These are phyloP conservation scores for Astrephomene gubernaculifera DNA, from an alignment of 139 green algal species.

Conservation along the genomic window DNA sequence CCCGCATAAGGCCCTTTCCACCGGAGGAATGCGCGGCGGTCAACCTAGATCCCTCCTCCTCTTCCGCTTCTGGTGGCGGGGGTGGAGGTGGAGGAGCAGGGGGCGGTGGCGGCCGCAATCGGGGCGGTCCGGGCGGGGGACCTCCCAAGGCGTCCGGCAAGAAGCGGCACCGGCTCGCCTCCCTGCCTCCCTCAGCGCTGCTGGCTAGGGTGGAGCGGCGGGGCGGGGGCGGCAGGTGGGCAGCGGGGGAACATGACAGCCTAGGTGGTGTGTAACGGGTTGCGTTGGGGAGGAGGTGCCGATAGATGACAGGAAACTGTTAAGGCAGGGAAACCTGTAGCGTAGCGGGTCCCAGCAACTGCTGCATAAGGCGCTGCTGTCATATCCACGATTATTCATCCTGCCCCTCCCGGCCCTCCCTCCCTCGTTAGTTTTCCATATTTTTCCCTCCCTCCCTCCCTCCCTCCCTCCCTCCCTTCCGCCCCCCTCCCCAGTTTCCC, in stretches of 20 bases:
- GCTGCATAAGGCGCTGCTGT: background rate
- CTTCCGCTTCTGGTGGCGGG: no score
- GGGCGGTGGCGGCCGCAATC: background rate
- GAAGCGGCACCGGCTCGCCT: background rate
- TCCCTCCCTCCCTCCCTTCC: background rate
- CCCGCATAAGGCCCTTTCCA: conserved; percentile 10
- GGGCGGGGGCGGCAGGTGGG: background rate
- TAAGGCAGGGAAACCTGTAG: background rate
- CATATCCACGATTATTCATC: background rate
- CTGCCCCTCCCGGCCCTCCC: background rate
- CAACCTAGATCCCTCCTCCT: background rate
- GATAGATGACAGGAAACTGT: no score
- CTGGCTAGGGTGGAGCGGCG: conserved; percentile 14
- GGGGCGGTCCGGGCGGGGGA: no score
- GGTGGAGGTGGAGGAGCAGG: background rate
- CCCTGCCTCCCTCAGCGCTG: background rate
- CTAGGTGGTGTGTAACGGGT: background rate
- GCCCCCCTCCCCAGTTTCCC: conserved; percentile 10
- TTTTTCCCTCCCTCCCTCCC: no score
- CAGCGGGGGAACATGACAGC: background rate
- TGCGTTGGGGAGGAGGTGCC: background rate
- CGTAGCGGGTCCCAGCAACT: background rate
- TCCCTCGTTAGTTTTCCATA: no score
- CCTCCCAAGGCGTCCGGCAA: background rate
- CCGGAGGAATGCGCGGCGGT: background rate